phyloP scores from a whole-genome alignment of 331 rosid genomes.

The Pyrus hybrid region DNA sequence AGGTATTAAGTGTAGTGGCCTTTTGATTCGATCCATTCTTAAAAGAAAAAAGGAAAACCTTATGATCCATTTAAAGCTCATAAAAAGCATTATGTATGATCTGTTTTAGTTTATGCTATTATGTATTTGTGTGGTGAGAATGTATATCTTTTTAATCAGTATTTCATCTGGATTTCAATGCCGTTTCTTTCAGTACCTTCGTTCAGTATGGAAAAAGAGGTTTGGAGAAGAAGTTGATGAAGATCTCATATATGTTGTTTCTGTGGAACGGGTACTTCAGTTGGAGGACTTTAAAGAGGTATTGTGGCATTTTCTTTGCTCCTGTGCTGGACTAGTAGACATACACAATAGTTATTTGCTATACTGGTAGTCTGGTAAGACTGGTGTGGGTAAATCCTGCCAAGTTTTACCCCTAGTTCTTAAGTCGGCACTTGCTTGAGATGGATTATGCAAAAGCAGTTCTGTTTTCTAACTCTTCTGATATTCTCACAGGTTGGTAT shows the following conservation, averaged over 20 bases:
- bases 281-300: conserved; percentile 87
- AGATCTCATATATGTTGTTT: conserved; percentile 50
- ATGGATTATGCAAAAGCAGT: neutral
- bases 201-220: conserved; percentile 61
- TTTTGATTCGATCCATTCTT: neutral
- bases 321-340: neutral
- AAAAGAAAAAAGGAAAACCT: neutral
- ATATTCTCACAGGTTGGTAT: conserved; percentile 48
- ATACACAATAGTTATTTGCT: neutral
- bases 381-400: neutral
- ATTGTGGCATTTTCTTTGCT: neutral
- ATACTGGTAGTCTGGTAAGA: neutral
- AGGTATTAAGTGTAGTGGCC: neutral
- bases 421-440: neutral
- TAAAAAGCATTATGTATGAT: neutral
- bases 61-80: neutral
- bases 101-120: neutral
- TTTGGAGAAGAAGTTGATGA: conserved; percentile 76
- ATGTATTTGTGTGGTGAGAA: neutral
- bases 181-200: conserved; percentile 38
- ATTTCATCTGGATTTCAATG: conserved; percentile 4
- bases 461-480: neutral
- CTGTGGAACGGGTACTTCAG: conserved; percentile 68
- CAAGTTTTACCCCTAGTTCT: neutral
- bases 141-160: neutral